Conservation (phyloP, 1,139 yeast species). For the Saccharomycopsis hybrid region DNA sequence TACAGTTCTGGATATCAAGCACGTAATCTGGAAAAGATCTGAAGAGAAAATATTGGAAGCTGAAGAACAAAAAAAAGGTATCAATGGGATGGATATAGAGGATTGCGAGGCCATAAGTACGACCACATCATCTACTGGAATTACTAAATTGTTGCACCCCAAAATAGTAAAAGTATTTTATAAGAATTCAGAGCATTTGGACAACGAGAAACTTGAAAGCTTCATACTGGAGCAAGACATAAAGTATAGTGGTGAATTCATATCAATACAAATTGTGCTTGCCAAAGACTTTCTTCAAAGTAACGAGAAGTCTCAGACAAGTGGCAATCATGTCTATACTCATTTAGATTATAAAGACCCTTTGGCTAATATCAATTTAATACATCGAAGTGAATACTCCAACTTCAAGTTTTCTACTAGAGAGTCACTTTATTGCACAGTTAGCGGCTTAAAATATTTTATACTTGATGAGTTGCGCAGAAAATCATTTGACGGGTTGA, state of each 20-base stretch:
- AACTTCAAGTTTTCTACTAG: not conserved
- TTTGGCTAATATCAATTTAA: not conserved
- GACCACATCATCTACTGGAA: not conserved
- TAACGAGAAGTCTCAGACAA: too few relatives aligned
- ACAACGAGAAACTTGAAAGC: not conserved
- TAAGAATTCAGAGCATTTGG: constrained; percentile 1
- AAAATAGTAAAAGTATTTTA: not conserved
- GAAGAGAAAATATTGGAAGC: not conserved
- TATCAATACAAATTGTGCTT: not conserved
- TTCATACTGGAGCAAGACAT: not conserved
- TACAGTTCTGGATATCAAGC: constrained; percentile 26
- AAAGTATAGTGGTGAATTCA: not conserved
- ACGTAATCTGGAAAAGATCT: constrained; percentile 24
- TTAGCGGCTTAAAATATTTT: not conserved
- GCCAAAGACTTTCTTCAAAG: not conserved
- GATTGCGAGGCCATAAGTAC: too few relatives aligned
- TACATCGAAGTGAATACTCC: not conserved
- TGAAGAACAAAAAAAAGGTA: not conserved
- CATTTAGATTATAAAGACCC: not conserved
- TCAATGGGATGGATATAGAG: not conserved
- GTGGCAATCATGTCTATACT: not conserved
- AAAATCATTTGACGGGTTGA: not conserved
- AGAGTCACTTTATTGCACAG: not conserved
- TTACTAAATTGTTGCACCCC: constrained; percentile 4
- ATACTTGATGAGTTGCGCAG: not conserved